These are phyloP conservation scores for Mollisia scopiformis DNA, from an alignment of 2,329 filamentous ascomycete genomes.

Conservation along the genomic window DNA sequence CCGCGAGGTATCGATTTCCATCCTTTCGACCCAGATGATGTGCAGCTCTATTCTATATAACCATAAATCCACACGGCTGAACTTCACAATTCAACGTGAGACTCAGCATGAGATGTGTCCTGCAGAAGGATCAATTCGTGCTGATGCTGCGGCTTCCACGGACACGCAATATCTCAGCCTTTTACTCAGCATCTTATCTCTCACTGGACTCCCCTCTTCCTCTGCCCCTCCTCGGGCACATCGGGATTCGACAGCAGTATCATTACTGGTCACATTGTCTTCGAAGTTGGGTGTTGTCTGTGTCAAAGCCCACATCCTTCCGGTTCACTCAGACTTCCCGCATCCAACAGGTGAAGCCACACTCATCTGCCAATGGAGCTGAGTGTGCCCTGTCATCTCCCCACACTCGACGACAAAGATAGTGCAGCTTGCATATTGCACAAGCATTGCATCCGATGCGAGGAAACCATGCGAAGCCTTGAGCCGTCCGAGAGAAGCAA, in stretches of 20 bases:
- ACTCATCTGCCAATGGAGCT: constrained; percentile 1
- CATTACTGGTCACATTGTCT: neutral
- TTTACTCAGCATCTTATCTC: neutral
- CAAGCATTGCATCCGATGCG: neutral
- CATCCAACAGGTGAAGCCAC: neutral
- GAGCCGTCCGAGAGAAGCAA: neutral
- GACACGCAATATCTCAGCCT: constrained; percentile 1
- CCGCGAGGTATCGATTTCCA: neutral
- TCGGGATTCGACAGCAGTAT: neutral
- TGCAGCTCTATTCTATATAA: neutral
- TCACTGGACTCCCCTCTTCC: neutral
- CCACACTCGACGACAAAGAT: neutral
- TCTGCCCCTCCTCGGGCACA: neutral
- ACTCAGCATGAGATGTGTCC: neutral
- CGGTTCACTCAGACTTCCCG: neutral
- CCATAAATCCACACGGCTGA: neutral
- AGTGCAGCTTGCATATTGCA: neutral
- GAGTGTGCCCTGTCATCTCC: neutral
- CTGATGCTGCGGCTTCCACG: neutral
- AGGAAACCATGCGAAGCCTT: neutral
- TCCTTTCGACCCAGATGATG: neutral
- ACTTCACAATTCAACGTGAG: neutral
- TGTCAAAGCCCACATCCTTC: neutral
- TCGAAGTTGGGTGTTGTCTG: neutral
- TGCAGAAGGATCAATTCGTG: neutral